Base-by-base conservation (phyloP, 2,329 filamentous ascomycete species). In the Fusarium poae region DNA sequence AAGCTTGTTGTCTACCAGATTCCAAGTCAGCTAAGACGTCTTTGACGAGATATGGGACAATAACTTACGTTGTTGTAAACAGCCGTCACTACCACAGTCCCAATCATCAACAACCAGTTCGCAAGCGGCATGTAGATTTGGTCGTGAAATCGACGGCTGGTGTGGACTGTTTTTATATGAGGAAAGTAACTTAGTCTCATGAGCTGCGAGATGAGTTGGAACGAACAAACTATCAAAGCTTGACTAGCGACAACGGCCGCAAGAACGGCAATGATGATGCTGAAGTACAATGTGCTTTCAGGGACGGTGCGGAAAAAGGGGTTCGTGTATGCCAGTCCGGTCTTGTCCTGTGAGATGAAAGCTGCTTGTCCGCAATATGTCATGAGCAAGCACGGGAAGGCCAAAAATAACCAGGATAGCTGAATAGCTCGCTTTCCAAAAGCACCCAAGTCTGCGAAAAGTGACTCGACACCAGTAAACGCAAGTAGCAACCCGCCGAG, bases 101-200 rank as follows among this genome's bases (percentile, higher is more conserved):
- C 91, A 32, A 91, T 82, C 89, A 94, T 91, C 65, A 94, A 82
- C 2, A 94, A 79, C 90, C 91, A 94, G 74, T 94, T 94, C 5
- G 89, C 88, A 15, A 92, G 80, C 0, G 92, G 92, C 18, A 95
- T 88, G 72, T 93, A 94, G 1, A 94, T 82, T 73, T 95, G 92
- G 4, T 91, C 91, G 71, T 93, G 88, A 67, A 92, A 92, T 3
- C 79, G 84, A 35, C 84, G 86, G 8, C 89, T 92, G 0, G 91
- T 93, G 73, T 94, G 91, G 2, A 91, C 84, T 6, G 91, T 84
- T 71, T 91, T 89, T 75, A 94, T 89, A 65, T 93, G 91, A 0
- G 92, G 92, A 66, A 92, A 93, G 76, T 94, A 94, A 0, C 82
- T 85, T 29, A 86, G 76, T 63, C 83, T 91, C 89, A 93, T 93